Conservation (phyloP, 2,329 filamentous ascomycete genomes). For the Trichoderma harzianum region DNA sequence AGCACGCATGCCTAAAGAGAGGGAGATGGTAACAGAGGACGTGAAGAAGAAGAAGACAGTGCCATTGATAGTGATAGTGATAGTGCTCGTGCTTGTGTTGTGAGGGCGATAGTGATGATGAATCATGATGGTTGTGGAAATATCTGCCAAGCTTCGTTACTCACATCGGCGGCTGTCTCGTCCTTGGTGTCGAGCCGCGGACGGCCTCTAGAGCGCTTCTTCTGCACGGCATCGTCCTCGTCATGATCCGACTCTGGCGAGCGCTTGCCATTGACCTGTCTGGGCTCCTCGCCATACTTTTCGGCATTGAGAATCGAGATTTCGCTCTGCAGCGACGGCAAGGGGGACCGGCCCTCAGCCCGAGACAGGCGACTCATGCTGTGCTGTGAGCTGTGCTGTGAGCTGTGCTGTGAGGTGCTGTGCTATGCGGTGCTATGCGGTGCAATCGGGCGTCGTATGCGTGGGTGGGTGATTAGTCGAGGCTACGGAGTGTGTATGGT, state of each 20-base stretch:
- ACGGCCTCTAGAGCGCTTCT: slow-evolving; percentile 65
- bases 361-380: slow-evolving; percentile 13
- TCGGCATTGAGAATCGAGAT: slow-evolving; percentile 17
- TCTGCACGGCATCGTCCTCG: slow-evolving; percentile 43
- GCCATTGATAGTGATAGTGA: neutral
- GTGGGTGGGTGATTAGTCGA: slow-evolving; percentile 4
- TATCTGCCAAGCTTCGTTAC: slow-evolving; percentile 34
- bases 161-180: slow-evolving; percentile 73
- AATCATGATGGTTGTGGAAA: neutral
- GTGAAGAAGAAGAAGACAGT: neutral
- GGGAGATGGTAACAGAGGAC: neutral
- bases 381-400: neutral
- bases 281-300: slow-evolving; percentile 7
- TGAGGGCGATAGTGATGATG: too few relatives aligned
- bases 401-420: neutral
- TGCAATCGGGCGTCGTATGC: neutral
- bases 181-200: slow-evolving; percentile 74
- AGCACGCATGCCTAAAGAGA: neutral
- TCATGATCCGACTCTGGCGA: slow-evolving; percentile 23
- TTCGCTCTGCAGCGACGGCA: slow-evolving; percentile 15
- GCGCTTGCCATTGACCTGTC: slow-evolving; percentile 24
- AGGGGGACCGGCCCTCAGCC: neutral
- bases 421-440: neutral
- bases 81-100: too few relatives aligned
- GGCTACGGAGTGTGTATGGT: neutral